phyloP scores from a whole-genome alignment of 768 basidiomycete species.

The Tubosaeta sp. region DNA sequence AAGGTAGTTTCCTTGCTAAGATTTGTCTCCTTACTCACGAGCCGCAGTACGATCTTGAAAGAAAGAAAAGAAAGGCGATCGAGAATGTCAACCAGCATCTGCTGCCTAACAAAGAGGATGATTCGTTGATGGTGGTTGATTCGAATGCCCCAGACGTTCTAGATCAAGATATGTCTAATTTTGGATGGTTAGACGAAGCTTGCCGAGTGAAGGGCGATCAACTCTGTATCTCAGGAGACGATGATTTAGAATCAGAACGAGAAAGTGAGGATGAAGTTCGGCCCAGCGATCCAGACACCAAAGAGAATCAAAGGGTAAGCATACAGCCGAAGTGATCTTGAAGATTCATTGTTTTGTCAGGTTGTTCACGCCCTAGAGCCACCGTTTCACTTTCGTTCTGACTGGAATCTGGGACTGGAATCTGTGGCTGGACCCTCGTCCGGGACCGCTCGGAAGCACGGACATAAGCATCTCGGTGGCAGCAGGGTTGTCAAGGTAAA shows the following conservation, averaged over 20 bases:
- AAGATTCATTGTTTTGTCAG: constrained; percentile 7
- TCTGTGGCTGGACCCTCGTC: constrained; percentile 4
- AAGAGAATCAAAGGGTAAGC: constrained; percentile 10
- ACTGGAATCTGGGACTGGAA: constrained; percentile 22
- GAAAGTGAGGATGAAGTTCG: constrained; percentile 20
- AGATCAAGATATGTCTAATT: constrained; percentile 6
- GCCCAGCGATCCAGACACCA: not conserved
- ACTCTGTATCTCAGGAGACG: constrained; percentile 13
- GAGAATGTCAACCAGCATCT: constrained; percentile 8
- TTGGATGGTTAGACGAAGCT: constrained; percentile 27
- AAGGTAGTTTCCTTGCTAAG: constrained; percentile 14
- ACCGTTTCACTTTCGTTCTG: constrained; percentile 13
- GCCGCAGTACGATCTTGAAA: constrained; percentile 20
- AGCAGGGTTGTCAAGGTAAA: constrained; percentile 26
- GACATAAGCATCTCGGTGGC: constrained; percentile 10
- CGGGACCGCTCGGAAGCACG: constrained; percentile 9
- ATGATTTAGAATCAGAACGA: constrained; percentile 8
- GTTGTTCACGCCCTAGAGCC: not conserved
- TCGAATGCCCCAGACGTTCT: constrained; percentile 22
- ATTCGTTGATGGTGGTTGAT: constrained; percentile 29
- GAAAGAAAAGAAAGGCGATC: constrained; percentile 25
- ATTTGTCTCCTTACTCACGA: not conserved
- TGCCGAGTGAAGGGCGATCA: constrained; percentile 27
- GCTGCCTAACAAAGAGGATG: constrained; percentile 19
- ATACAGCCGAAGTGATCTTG: not conserved